Percentiles rank a stretch among this genome's conserved stretches.
phyloP scores from a whole-genome alignment of 2,329 filamentous ascomycete species.

The Volutella citrinella region DNA sequence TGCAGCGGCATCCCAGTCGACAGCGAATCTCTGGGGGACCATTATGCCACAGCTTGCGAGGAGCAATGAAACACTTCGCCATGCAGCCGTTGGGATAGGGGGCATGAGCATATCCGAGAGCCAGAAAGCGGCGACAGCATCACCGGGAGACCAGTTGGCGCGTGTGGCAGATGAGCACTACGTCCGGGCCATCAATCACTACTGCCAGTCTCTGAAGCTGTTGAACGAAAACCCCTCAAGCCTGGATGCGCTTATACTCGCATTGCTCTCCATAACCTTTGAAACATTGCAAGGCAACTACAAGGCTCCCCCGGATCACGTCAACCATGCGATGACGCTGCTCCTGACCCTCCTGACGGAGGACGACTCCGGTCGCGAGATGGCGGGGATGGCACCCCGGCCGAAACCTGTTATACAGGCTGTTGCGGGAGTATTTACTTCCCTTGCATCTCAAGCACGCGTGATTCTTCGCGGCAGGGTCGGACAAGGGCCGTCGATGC shows the following conservation, averaged over 20 bases:
- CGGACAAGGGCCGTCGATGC: slow-evolving; percentile 9
- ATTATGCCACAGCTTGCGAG: slow-evolving; percentile 30
- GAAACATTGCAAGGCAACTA: slow-evolving; percentile 28
- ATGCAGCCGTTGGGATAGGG: slow-evolving; percentile 31
- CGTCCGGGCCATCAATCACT: slow-evolving; percentile 31
- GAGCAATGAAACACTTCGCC: slow-evolving; percentile 23
- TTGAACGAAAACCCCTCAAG: slow-evolving; percentile 24
- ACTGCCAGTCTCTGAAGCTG: slow-evolving; percentile 32
- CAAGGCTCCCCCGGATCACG: slow-evolving; percentile 31
- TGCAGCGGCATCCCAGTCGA: slow-evolving; percentile 19
- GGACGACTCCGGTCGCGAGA: slow-evolving; percentile 4
- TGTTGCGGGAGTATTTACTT: slow-evolving; percentile 15
- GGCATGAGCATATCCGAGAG: slow-evolving; percentile 20
- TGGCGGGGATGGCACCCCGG: slow-evolving; percentile 15
- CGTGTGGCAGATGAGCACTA: slow-evolving; percentile 19
- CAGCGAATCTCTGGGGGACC: slow-evolving; percentile 25
- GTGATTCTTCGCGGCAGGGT: slow-evolving; percentile 12
- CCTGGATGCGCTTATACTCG: slow-evolving; percentile 29
- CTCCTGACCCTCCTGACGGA: slow-evolving; percentile 30
- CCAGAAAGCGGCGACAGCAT: background rate
- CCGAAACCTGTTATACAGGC: slow-evolving; percentile 17
- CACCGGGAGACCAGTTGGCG: background rate
- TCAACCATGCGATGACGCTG: slow-evolving; percentile 34
- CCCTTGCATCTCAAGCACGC: slow-evolving; percentile 12
- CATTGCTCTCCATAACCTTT: slow-evolving; percentile 30